phyloP scores from a whole-genome alignment of 768 basidiomycete genomes.

The Paxillus involutus region DNA sequence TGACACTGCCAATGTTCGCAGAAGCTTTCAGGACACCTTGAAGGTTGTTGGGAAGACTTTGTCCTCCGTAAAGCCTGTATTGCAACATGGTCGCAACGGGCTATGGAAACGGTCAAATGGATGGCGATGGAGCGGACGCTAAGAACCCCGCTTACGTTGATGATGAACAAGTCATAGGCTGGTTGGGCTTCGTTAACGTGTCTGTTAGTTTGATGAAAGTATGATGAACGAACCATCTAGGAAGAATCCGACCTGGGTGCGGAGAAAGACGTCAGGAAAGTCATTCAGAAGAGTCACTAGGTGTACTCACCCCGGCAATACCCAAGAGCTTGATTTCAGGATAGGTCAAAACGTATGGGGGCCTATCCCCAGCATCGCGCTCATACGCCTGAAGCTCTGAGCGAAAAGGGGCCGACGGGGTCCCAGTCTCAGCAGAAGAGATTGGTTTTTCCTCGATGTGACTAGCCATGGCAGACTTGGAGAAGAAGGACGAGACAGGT shows the following conservation, averaged over 20 bases:
- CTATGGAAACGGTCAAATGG: conserved; percentile 27
- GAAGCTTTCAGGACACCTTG: too few relatives aligned
- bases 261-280: background rate
- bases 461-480: conserved; percentile 10
- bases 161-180: conserved; percentile 74
- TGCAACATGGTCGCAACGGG: conserved; percentile 70
- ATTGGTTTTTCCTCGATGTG: background rate
- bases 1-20: too few relatives aligned
- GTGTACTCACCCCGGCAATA: conserved; percentile 54
- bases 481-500: background rate
- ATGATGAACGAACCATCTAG: conserved; percentile 53
- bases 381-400: conserved; percentile 27
- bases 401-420: background rate
- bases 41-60: too few relatives aligned
- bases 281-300: background rate
- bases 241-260: conserved; percentile 64
- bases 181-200: conserved; percentile 5
- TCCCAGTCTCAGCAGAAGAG: background rate
- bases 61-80: too few relatives aligned
- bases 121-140: background rate
- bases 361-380: conserved; percentile 27
- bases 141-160: conserved; percentile 50
- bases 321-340: conserved; percentile 60
- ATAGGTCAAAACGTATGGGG: conserved; percentile 39
- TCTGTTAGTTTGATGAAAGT: background rate